Conservation (phyloP, 192 early-diverging fungal species). For the Gamsiella multidivaricata region DNA sequence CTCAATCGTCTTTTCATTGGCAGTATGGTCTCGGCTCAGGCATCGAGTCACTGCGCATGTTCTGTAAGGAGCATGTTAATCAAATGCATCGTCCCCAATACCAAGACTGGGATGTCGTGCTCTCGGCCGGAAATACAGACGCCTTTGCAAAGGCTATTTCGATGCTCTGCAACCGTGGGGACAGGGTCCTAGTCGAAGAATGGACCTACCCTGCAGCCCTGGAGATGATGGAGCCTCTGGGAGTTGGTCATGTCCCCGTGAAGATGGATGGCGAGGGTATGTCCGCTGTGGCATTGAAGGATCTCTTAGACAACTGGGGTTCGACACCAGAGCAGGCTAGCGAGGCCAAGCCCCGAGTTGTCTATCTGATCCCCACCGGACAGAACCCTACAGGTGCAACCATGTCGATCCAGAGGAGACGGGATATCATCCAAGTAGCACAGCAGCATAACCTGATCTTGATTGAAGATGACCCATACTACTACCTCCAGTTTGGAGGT, state of each 20-base stretch:
- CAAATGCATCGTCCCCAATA: constrained; percentile 63
- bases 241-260: constrained; percentile 59
- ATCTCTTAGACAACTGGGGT: constrained; percentile 55
- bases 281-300: constrained; percentile 64
- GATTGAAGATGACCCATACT: constrained; percentile 94
- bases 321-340: constrained; percentile 45
- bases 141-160: constrained; percentile 66
- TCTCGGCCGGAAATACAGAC: constrained; percentile 72
- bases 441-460: constrained; percentile 80
- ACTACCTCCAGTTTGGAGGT: constrained; percentile 78
- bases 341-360: constrained; percentile 56
- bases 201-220: constrained; percentile 75
- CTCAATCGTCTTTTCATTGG: too few species aligned
- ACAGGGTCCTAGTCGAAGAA: constrained; percentile 70
- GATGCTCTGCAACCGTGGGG: constrained; percentile 68
- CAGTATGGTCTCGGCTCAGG: constrained; percentile 61
- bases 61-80: constrained; percentile 59
- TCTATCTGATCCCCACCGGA: constrained; percentile 85
- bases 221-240: constrained; percentile 63
- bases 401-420: constrained; percentile 79
- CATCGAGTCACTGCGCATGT: constrained; percentile 55
- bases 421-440: constrained; percentile 76
- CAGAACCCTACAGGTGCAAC: constrained; percentile 90
- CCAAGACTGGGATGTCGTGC: constrained; percentile 73
- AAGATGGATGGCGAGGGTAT: constrained; percentile 71